Evolutionary conservation across 495 filamentous ascomycete species (phyloP).

Genomic region (Pseudevernia furfuracea): DNA sequence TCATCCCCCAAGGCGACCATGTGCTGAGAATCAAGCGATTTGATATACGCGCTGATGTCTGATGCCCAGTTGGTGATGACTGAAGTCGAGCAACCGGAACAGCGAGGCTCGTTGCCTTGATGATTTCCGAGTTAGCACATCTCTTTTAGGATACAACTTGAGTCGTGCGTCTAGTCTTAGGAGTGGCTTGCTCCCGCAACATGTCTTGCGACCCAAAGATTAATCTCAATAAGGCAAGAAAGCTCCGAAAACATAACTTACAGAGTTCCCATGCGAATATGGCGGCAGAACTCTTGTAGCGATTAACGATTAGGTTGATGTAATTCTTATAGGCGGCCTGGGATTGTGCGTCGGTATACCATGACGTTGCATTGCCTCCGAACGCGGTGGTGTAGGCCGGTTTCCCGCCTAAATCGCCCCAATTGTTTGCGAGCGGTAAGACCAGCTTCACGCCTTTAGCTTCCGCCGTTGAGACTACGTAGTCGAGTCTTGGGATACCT

Average conservation of each 20-base stretch:
- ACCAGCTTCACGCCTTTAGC: slow-evolving; percentile 53
- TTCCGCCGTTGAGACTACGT: slow-evolving; percentile 54
- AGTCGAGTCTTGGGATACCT: slow-evolving; percentile 60
- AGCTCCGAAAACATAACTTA: too few relatives aligned
- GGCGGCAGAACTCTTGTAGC: slow-evolving; percentile 49
- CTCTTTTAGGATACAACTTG: too few relatives aligned
- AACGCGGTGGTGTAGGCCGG: slow-evolving; percentile 55
- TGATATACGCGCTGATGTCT: slow-evolving; percentile 55
- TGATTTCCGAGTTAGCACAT: too few relatives aligned
- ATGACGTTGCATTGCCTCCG: slow-evolving; percentile 46
- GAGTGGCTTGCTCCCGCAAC: too few relatives aligned
- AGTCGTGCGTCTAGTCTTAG: too few relatives aligned
- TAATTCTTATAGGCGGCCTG: slow-evolving; percentile 57
- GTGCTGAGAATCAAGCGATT: slow-evolving; percentile 53
- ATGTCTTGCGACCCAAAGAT: too few relatives aligned
- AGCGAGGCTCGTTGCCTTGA: slow-evolving; percentile 67
- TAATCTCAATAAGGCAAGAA: too few relatives aligned
- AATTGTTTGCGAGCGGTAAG: slow-evolving; percentile 41
- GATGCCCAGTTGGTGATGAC: slow-evolving; percentile 56
- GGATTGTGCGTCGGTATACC: slow-evolving; percentile 49
- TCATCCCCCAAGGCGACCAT: slow-evolving; percentile 62
- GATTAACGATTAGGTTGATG: slow-evolving; percentile 52
- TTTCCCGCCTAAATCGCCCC: slow-evolving; percentile 61
- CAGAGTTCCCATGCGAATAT: slow-evolving; percentile 66
- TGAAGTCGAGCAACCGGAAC: slow-evolving; percentile 50